Base-by-base conservation (phyloP, 2,329 filamentous ascomycete species). In the Monilinia fructigena region DNA sequence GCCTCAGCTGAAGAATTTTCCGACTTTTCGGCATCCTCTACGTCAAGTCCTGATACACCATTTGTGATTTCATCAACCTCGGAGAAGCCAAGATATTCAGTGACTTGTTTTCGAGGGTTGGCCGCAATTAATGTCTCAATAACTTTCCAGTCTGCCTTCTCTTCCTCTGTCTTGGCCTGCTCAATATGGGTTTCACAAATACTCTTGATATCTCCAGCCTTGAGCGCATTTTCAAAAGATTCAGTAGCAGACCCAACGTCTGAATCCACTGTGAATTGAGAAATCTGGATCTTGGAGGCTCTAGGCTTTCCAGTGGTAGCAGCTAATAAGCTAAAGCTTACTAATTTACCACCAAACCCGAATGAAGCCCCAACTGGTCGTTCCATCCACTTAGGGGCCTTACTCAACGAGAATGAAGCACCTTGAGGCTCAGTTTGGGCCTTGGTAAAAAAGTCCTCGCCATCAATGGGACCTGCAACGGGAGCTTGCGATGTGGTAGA, bases 81-180 rank as follows among this genome's bases (percentile, higher is more conserved):
- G 40, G 86, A 82, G 78, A 98, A 94, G n/a, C 94, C 95, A 23
- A 99, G 85, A 76, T 96, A 93, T 72, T 96, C 90, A 28, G 95
- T 85, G 66, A 99, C 89, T 76, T 91, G 89, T 76, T 90, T 89
- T 53, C 93, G 87, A n/a, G 93, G 90, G 74, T 94, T 93, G 40
- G 90, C 88, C 4, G 91, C 89, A 59, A 94, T 89, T 68, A 99
- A 79, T 2, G 93, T 95, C 77, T 95, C 89, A 77, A 99, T 92
- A 48, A 98, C 92, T 71, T 90, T 90, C 95, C 95, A 99, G 78
- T 98, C 94, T 4, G 91, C 90, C 81, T 93, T 97, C 77, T 98
- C 95, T 71, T 96, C 92, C 1, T 97, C 93, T 0, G 87, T 91
- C 74, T 87, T 88, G 23, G 93, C 89, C 68, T 87, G 81, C 35